Evolutionary conservation across 1,139 yeast species (phyloP), one percentile per base, ranked within the genome.

Genomic region (Keqinozyma sinolaborantium): DNA sequence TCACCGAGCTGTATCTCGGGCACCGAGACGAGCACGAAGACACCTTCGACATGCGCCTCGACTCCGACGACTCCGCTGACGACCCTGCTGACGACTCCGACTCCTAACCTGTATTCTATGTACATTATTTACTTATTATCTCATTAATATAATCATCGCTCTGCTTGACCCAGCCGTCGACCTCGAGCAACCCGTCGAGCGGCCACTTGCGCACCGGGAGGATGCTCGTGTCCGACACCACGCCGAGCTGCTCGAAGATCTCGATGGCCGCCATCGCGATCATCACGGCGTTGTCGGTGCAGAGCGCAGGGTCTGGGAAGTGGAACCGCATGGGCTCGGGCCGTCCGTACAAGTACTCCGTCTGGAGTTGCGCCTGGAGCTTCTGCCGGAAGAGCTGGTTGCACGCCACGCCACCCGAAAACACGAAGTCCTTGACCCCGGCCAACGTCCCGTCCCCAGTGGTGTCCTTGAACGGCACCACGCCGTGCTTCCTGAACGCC

Each of bases 201-300:
- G 95, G 90, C 95, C 95, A 86, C 55, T 77, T 83, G 28, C 87
- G 64, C 2, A 77, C 60, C 1, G 94, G 90, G 8, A 69, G 50
- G 4, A 79, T 72, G 11, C 60, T 62, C 26, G 82, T 50, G 19
- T 70, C 73, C 0, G 86, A 73, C 13, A 67, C 64, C 18, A 70
- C 36, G 3, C 67, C 47, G 21, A 66, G 63, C 9, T 55, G 50
- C 51, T 88, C 95, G 51, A 65, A 83, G 11, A 88, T 63, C 50
- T 90, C 96, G 9, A 90, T 84, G 0, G 97, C 98, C 0, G 97
- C 95, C 77, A 95, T 85, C 0, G 97, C 98, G 33, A 92, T 92
- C 99, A 92, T 92, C 2, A 88, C 75, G 0, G 97, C 96, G 56
- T 92, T 94, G 51, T 92, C 98, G 0, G 97, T 87, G 51, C 98